Evolutionary conservation across 2,329 filamentous ascomycete genomes (phyloP), one percentile per base, ranked within the genome.

Genomic region (Rhynchosporium agropyri): DNA sequence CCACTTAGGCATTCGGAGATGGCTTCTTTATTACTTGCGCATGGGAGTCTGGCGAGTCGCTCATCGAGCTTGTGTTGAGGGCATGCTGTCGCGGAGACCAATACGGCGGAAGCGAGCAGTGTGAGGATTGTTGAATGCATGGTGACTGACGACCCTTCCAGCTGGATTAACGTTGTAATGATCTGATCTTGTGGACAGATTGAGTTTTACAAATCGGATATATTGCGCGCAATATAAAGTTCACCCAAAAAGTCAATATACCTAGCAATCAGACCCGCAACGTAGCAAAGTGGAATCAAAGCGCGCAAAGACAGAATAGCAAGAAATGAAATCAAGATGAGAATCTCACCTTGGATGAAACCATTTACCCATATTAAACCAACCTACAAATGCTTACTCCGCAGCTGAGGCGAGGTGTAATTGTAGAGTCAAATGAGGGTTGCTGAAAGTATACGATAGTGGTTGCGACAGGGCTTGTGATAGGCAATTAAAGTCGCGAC

Each of bases 111-210:
- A 20, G 62, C 64, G 40, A 69, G 43, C 15, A 71, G 53, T 20
- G 51, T 57, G 36, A 71, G n/a, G 13, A 71, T 45, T 36, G 51
- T 61, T 31, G 63, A 59, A 33, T 64, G 70, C 71, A 73, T 73
- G 38, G 5, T 67, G 62, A 26, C 51, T 42, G 33, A 54, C 38
- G n/a, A n/a, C 28, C 20, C 36, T 36, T 31, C 36, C 42, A 45
- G 57, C 48, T 49, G 61, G 38, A 56, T 55, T 20, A 50, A 50
- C 48, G 53, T 40, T 38, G 15, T 28, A 36, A n/a, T 49, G 15
- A n/a, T 31, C 12, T 3, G 45, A 40, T 40, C 15, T 36, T 28
- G 43, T 20, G 40, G 38, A 54, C 20, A 43, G 40, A 36, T 15
- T 50, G 31, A 49, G 40, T 31, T 42, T n/a, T 49, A 6, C 33